Evolutionary conservation across 1,139 yeast genomes (phyloP), one percentile per base, ranked within the genome.

Genomic region (Meyerozyma athensensis): DNA sequence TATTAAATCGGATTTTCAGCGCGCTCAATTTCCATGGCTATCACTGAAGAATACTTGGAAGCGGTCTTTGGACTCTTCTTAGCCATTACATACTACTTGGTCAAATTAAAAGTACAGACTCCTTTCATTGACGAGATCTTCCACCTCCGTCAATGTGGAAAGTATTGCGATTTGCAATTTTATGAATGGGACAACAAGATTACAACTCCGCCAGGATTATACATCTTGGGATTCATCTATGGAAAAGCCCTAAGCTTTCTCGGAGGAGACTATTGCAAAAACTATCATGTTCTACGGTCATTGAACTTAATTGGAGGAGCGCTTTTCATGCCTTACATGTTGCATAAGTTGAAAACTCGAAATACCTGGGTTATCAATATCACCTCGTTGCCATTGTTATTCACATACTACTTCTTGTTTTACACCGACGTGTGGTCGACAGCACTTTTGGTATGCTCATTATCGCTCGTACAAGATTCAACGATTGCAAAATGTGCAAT

Each of bases 171-270:
- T 1, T 82, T 82, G 9, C 64, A 77, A 35, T 87, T 81, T 61
- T 43, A 46, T 10, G 52, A 65, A 1, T 92, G 97, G 97, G 92
- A 92, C 56, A 71, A 79, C 24, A 92, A 90, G 55, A 87, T 94
- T 55, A 92, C 98, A 3, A 92, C 98, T 0, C 98, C 98, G 2
- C 98, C 98, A 1, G 99, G 98, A 0, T 63, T 92, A 26, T 92
- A 92, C 53, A 45, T 72, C 7, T 51, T 89, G 8, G 95, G 90
- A 1, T 72, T 71, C 44, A 37, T 61, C 4, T 78, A 69, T 51
- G 57, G 72, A 34, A 59, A 69, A 42, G 19, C 61, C 2, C 31
- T 66, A 30, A 48, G 52, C 39, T 26, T 48, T 32, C 19, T 56
- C 19, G 36, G 56, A 26, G 40, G 48, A 33, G 34, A 53, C 10